Base-by-base conservation (phyloP, 345 rosid species). In the Pugionium dolabratum region DNA sequence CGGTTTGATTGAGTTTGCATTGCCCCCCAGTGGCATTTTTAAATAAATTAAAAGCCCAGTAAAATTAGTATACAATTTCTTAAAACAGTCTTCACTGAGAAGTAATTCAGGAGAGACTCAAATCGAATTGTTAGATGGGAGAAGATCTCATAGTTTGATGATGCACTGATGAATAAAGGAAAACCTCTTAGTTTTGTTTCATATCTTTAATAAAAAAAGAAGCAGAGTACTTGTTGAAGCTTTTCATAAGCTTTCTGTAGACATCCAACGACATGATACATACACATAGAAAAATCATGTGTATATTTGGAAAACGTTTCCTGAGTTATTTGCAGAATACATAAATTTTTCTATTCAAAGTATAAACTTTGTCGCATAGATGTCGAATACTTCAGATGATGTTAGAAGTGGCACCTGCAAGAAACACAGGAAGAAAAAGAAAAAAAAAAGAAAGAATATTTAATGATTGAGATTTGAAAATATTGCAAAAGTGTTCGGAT, bases 401-500 rank as follows among this genome's bases (percentile, higher is more conserved):
- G 95, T 78, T 54, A 89, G 72, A 26, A 79, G 86, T 62, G 96
- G 92, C 76, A 72, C 84, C 96, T 86, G 92, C 80, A 81, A 52
- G 28, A 9, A 49, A 34, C 28, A 34, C 58, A 55, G 51, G 35
- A 55, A 30, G 18, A 28, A 51, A 8, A 55, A 11, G 18, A 18
- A 18, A 18, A 18, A 18, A 18, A 0, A 18, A 18, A 18, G 18
- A 18, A 18, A 18, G 18, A 18, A 18, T 18, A 18, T 0, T 18
- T 18, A 18, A 65, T 41, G 11, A 37, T 64, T 46, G 59, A 69
- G 2, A 54, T 49, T 57, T 18, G 57, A 41, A 62, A 58, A 18
- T 18, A 41, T 25, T 57, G 34, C 26, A 18, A 18, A 25, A 37
- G 41, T 2, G 45, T 18, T 45, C 30, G 41, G 36, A 28, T 4